Base-by-base conservation (phyloP, 2,329 filamentous ascomycete species). In the Ascochyta lentis region DNA sequence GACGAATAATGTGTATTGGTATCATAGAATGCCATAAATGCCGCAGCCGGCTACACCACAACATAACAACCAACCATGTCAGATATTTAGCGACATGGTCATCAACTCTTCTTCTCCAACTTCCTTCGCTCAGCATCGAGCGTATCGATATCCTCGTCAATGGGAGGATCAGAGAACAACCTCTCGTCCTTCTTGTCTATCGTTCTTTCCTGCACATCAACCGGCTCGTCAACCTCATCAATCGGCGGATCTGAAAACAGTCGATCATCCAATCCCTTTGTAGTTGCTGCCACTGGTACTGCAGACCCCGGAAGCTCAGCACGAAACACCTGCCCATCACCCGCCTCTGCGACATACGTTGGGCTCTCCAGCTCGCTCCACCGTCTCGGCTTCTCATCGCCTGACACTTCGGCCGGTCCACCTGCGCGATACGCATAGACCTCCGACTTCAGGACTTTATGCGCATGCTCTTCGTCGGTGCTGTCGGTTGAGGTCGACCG, bases 391-490 rank as follows among this genome's bases (percentile, higher is more conserved):
- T 59, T 57, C 22, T 49, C 49, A 24, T 58, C 61, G 19, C 49
- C 44, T 9, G 45, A 37, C 3, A 39, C 24, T 23, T 52, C 52
- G 6, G 37, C 39, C 10, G 38, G 35, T 6, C 33, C 37, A 5
- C 31, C 37, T 16, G 31, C 44, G 10, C 38, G 22, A 34, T 59
- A 53, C 26, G 37, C 49, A 33, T 56, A 42, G 24, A 58, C 27
- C 15, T 57, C 54, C 9, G 45, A 44, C 4, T 54, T 58, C 8
- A 19, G 43, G 6, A 29, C 26, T 10, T 49, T 55, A n/a, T 43
- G 29, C 5, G 49, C 41, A 26, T 56, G 56, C 39, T 65, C 65
- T 13, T 61, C 51, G 34, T 68, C 63, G n/a, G 54, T 52, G 16
- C 54, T 56, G 33, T 41, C 41, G 12, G 48, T 48, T 4, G 39